Base-by-base conservation (phyloP, 176 grass and related monocot genomes). In the Eragrostis nindensis region DNA sequence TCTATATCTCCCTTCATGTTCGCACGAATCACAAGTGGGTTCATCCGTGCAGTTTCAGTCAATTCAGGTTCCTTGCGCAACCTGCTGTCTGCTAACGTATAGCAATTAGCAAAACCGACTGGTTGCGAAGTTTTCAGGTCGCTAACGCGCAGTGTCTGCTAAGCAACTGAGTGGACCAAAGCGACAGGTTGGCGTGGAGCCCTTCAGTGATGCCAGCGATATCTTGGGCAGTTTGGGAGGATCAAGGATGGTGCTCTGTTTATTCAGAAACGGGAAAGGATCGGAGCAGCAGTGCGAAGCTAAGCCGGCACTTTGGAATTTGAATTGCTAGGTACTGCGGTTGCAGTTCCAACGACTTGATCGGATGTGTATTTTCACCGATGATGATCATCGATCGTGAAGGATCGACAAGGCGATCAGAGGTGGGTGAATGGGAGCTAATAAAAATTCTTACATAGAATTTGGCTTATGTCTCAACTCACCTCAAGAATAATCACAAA, bases 21-120 rank as follows among this genome's bases (percentile, higher is more conserved):
- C n/a, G n/a, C n/a, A n/a, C n/a, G n/a, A n/a, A n/a, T n/a, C n/a
- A n/a, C n/a, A n/a, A n/a, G n/a, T n/a, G n/a, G n/a, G n/a, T n/a
- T n/a, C n/a, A n/a, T n/a, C n/a, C n/a, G 15, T 19, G 29, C 54
- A 38, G 42, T 49, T 26, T 30, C 18, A 22, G 43, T 69, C 62
- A 50, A 61, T 69, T 52, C 78, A 62, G 71, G n/a, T 75, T 16
- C 62, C 77, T 81, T 86, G 29, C 74, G 27, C 25, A 67, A 39
- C 26, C 27, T 15, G 70, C n/a, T 18, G 39, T 74, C 70, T 30
- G 29, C 6, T 26, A 25, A 26, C 25, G 18, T 53, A 75, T 55
- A 22, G 19, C n/a, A n/a, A n/a, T n/a, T n/a, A n/a, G n/a, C 10
- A 2, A 65, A 66, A 65, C 19, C 49, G n/a, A 49, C 75, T 38